Percentiles rank a stretch among this genome's conserved stretches.
phyloP scores from a whole-genome alignment of 768 basidiomycete species.

The Sporobolomyces phaffii region DNA sequence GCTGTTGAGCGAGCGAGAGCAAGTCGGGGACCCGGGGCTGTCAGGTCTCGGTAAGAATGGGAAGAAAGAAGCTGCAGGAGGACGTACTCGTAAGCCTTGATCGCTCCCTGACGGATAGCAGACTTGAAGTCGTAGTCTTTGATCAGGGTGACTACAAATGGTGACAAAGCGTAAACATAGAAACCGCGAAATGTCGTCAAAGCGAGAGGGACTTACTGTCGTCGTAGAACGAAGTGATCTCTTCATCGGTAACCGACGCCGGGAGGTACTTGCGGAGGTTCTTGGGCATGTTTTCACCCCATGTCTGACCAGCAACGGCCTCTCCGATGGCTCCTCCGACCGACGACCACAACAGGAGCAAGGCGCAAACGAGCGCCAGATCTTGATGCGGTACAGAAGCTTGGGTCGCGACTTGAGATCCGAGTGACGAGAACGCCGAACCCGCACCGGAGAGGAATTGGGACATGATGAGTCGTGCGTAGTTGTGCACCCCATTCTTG shows the following conservation, averaged over 20 bases:
- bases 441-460: slow-evolving; percentile 44
- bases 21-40: too few relatives aligned
- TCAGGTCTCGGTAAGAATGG: too few relatives aligned
- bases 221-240: slow-evolving; percentile 43
- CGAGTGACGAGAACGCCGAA: slow-evolving; percentile 45
- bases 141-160: slow-evolving; percentile 37
- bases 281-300: slow-evolving; percentile 27
- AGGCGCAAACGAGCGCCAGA: slow-evolving; percentile 45
- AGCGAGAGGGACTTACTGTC: slow-evolving; percentile 27
- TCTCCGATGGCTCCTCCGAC: slow-evolving; percentile 45
- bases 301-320: slow-evolving; percentile 17
- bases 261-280: slow-evolving; percentile 43
- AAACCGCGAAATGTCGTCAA: too few relatives aligned
- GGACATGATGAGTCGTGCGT: slow-evolving; percentile 41
- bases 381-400: slow-evolving; percentile 48
- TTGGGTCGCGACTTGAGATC: slow-evolving; percentile 45
- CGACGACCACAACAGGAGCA: slow-evolving; percentile 45
- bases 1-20: slow-evolving; percentile 2
- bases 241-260: slow-evolving; percentile 39
- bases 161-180: too few relatives aligned
- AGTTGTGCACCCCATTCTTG: slow-evolving; percentile 32
- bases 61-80: not conserved
- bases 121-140: slow-evolving; percentile 24
- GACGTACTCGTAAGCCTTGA: slow-evolving; percentile 33
- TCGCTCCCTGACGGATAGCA: slow-evolving; percentile 13